Percentiles rank a stretch among this genome's conserved stretches.
Conservation (phyloP, 2,329 filamentous ascomycete species). For the Alternaria tenuissima region DNA sequence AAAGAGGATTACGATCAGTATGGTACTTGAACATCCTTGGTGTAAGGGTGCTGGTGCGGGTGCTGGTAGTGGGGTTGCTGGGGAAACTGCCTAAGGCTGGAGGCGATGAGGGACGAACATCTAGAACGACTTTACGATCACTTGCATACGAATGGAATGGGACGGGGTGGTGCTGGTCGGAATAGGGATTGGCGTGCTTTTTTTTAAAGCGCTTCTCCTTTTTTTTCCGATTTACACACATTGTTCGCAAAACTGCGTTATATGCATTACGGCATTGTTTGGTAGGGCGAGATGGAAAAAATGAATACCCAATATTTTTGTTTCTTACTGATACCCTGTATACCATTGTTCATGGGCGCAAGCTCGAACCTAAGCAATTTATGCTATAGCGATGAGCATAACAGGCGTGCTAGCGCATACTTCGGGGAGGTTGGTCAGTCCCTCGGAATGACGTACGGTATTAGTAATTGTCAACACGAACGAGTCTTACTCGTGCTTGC, state of each 20-base stretch:
- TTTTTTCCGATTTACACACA: neutral
- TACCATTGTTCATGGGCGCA: neutral
- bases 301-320: slow-evolving; percentile 1
- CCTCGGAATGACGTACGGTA: neutral
- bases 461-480: neutral
- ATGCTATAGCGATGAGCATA: neutral
- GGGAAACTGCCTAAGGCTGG: neutral
- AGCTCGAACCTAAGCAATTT: neutral
- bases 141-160: slow-evolving; percentile 4
- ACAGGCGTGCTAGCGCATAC: neutral
- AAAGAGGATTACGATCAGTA: slow-evolving; percentile 81
- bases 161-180: neutral
- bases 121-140: slow-evolving; percentile 12
- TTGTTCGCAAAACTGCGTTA: slow-evolving; percentile 2
- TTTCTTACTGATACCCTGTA: neutral
- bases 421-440: neutral
- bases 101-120: neutral
- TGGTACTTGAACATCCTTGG: slow-evolving; percentile 93
- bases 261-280: neutral
- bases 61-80: neutral
- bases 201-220: neutral
- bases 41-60: slow-evolving; percentile 49
- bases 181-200: neutral
- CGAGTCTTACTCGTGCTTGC: neutral
- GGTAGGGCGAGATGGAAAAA: slow-evolving; percentile 5